Percentiles rank a stretch among this genome's conserved stretches.
Evolutionary conservation across 139 green algal species (phyloP).

Genomic region (Edaphochlamys debaryana): DNA sequence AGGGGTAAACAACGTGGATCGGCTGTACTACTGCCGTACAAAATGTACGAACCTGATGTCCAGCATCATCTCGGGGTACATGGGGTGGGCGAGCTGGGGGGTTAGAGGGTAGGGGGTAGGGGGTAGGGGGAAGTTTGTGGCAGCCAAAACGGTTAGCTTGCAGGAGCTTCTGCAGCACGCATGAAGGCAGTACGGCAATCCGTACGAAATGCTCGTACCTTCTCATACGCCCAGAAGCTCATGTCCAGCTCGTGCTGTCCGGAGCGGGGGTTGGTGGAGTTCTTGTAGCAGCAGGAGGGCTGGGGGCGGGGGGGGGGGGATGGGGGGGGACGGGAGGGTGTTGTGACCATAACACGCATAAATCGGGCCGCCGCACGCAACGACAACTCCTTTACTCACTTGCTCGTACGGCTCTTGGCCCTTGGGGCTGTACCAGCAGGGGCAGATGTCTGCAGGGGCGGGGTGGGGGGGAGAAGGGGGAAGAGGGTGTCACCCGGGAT

Average conservation of each 20-base stretch:
- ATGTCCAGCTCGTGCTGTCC: slow-evolving; percentile 38
- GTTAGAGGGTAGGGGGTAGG: neutral
- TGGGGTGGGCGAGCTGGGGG: slow-evolving; percentile 31
- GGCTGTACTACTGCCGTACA: too few relatives aligned
- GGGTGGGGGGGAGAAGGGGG: neutral
- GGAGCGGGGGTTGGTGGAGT: slow-evolving; percentile 8
- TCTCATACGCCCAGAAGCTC: slow-evolving; percentile 40
- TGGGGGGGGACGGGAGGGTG: neutral
- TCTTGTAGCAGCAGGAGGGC: slow-evolving; percentile 41
- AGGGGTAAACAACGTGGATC: too few relatives aligned
- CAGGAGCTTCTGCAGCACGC: too few relatives aligned
- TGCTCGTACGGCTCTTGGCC: neutral
- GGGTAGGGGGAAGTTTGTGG: neutral
- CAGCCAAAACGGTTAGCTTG: too few relatives aligned
- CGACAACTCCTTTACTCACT: too few relatives aligned
- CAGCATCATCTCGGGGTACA: slow-evolving; percentile 49
- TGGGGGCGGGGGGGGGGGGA: neutral
- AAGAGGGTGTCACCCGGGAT: too few relatives aligned
- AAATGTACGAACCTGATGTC: too few relatives aligned
- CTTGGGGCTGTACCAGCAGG: slow-evolving; percentile 39
- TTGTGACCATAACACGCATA: too few relatives aligned
- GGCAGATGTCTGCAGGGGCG: slow-evolving; percentile 24
- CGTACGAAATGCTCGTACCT: neutral
- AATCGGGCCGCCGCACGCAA: too few relatives aligned
- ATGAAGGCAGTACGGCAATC: too few relatives aligned